Evolutionary conservation across 352 stramenopile genomes (phyloP), one percentile per base, ranked within the genome.

Genomic region (Globisporangium alternatum): DNA sequence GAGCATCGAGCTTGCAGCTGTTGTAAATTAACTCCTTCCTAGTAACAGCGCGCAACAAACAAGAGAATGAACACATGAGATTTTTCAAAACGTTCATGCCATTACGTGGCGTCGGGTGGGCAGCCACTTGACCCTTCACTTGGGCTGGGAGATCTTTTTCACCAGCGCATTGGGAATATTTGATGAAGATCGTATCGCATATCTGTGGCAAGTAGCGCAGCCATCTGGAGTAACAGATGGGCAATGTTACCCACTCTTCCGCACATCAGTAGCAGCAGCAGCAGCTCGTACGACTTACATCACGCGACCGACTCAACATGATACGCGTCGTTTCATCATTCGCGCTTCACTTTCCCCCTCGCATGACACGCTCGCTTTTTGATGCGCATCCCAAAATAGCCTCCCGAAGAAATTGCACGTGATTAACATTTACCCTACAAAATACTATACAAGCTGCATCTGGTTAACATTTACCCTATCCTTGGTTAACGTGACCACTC

Each of bases 241-340:
- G 19, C 13, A 13, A 7, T 37, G 22, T 33, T 55, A 21, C 13
- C 48, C 28, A 55, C 31, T 55, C 31, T 37, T 41, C 35, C 35
- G 10, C 35, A 21, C 47, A 54, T 3, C 47, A 54, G 22, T n/a
- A 52, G 21, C 47, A 53, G 21, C 22, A 41, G 3, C 35, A 41
- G 10, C 35, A 41, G 35, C 47, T 35, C 25, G 21, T 22, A 13
- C 9, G 30, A 22, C 3, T 47, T 15, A 47, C 13, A n/a, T 8
- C 43, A 48, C 17, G 15, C 43, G 3, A 8, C 17, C 15, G 43
- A 48, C 43, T 19, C 17, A 57, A 28, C 51, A 43, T 19, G 51
- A 21, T 41, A 9, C 51, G 19, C 19, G 51, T 57, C 51, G 51
- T 57, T 57, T 57, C 51, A 30, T 57, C 51, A 57, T 57, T 37